These are phyloP conservation scores for Lipomyces oligophaga DNA, from an alignment of 805 yeast genomes.

Conservation along the genomic window DNA sequence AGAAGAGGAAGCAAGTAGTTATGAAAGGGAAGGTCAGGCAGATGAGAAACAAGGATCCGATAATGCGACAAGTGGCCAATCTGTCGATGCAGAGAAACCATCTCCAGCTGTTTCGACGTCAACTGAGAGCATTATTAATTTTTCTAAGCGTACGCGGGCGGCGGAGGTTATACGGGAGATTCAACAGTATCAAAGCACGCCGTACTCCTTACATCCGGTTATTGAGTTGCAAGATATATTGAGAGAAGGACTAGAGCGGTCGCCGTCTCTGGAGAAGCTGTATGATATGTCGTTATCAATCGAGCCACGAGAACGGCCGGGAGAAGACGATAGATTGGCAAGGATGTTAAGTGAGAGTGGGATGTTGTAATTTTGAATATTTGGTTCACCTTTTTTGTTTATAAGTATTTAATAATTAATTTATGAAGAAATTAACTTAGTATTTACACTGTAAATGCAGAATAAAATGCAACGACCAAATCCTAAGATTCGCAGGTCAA, in stretches of 20 bases:
- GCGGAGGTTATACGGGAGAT: conserved; percentile 71
- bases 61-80: neutral
- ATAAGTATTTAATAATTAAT: no score
- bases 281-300: conserved; percentile 68
- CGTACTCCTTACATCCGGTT: conserved; percentile 60
- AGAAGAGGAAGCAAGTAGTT: neutral
- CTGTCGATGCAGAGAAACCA: neutral
- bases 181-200: conserved; percentile 60
- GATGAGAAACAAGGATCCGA: neutral
- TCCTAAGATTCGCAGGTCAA: no score
- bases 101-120: no score
- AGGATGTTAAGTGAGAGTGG: conserved; percentile 37
- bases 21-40: neutral
- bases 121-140: conserved; percentile 69
- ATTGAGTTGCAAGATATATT: conserved; percentile 56
- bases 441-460: no score
- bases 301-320: conserved; percentile 56
- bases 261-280: conserved; percentile 76
- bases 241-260: conserved; percentile 45
- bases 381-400: no score
- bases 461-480: neutral
- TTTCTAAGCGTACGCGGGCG: conserved; percentile 70
- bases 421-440: no score
- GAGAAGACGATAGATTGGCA: conserved; percentile 31
- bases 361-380: conserved; percentile 31